Base-by-base conservation (phyloP, 345 rosid genomes). In the Citrus mangshanensis region DNA sequence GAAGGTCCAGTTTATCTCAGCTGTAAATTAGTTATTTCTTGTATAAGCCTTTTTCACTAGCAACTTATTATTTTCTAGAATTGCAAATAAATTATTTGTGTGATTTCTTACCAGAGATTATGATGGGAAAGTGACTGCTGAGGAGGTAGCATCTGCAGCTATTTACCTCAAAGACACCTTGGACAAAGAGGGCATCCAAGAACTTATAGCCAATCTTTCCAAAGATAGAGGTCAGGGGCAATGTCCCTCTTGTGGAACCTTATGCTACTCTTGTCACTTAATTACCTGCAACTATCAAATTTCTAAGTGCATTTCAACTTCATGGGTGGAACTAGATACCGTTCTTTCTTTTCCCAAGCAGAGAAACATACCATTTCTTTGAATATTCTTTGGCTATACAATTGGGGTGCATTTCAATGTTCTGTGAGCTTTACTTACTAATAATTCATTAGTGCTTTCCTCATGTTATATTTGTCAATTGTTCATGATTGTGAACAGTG, bases 131-230 rank as follows among this genome's bases (percentile, higher is more conserved):
- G 97, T 94, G 81, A 89, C 93, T 82, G 91, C 94, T 37, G 98
- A 96, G 76, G 98, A 97, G 83, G 99, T 97, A 62, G 98, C 98
- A 63, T 84, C 93, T 35, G 98, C 98, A 34, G 97, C 97, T 2
- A 86, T 84, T 88, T 94, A 86, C 86, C 85, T 96, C 18, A 94
- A 94, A 83, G 92, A 94, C 79, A 93, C 95, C 25, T 82, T 96
- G 55, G 95, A 87, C 74, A 96, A 91, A 87, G 97, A 94, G 79
- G 98, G 98, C 71, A 86, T 96, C 62, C 97, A 89, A 79, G 98
- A 96, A 86, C 95, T 96, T 67, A 91, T 94, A 25, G 83, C 91
- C 83, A 94, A 86, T 75, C 98, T 94, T 30, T 88, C 99, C 68
- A 96, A 94, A 86, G 98, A 94, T 75, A 88, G 27, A 88, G 99